Percentiles rank a stretch among this genome's conserved stretches.
Evolutionary conservation across 1,284 basidiomycete genomes (phyloP).

Genomic region (Trichosporon sp.): DNA sequence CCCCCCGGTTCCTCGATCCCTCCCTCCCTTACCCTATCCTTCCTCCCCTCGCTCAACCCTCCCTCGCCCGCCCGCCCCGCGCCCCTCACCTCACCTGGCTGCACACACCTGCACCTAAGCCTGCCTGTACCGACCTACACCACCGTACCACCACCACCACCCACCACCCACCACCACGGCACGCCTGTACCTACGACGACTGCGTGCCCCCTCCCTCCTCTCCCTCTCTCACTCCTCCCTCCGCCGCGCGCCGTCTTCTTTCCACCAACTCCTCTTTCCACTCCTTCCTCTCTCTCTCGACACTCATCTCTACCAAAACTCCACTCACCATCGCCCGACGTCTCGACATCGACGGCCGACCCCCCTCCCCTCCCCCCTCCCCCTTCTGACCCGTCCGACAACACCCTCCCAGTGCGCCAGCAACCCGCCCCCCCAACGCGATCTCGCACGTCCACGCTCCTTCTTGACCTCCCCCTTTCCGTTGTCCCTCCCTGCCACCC

Average conservation of each 20-base stretch:
- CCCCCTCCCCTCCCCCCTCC: neutral
- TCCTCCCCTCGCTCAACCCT: too few relatives aligned
- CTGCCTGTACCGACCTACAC: too few relatives aligned
- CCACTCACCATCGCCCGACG: slow-evolving; percentile 1
- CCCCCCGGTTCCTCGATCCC: too few relatives aligned
- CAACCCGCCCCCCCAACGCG: neutral
- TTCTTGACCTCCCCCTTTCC: neutral
- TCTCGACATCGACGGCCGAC: slow-evolving; percentile 1
- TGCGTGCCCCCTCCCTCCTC: neutral
- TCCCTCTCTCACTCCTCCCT: neutral
- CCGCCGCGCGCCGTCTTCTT: neutral
- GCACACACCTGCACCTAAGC: too few relatives aligned
- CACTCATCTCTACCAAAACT: neutral
- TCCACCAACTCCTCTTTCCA: neutral
- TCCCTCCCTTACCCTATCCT: too few relatives aligned
- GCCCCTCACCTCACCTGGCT: too few relatives aligned
- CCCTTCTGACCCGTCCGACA: neutral
- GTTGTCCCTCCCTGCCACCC: neutral
- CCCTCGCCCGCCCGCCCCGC: too few relatives aligned
- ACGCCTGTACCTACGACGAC: neutral
- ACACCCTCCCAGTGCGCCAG: neutral
- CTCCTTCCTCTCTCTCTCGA: neutral
- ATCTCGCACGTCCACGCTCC: slow-evolving; percentile 1
- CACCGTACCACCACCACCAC: too few relatives aligned
- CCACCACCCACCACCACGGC: neutral